Percentiles rank a stretch among this genome's conserved stretches.
Conservation (phyloP, 169 alveolate species). For the Plasmodium vivax region DNA sequence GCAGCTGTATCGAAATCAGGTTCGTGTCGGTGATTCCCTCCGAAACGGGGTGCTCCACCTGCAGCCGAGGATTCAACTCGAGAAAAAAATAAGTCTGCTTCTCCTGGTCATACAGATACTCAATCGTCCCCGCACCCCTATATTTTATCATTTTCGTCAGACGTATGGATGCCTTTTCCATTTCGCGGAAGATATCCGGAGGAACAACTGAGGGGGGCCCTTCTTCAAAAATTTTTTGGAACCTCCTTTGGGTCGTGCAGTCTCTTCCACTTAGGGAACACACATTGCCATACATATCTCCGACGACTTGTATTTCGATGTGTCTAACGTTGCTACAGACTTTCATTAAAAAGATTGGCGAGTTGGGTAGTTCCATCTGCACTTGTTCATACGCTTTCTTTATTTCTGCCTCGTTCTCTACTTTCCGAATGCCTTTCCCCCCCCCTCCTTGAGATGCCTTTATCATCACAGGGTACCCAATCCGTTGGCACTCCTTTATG, state of each 20-base stretch:
- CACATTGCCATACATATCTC: constrained; percentile 91
- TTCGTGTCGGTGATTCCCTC: constrained; percentile 92
- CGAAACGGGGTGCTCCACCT: constrained; percentile 96
- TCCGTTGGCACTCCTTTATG: constrained; percentile 86
- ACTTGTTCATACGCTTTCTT: constrained; percentile 83
- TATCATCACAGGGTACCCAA: constrained; percentile 96
- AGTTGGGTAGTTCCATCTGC: constrained; percentile 79
- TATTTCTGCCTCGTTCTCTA: constrained; percentile 79
- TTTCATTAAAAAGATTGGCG: constrained; percentile 86
- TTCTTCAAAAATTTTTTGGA: constrained; percentile 94
- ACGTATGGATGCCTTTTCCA: constrained; percentile 92
- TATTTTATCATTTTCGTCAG: constrained; percentile 91
- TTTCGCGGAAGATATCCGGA: constrained; percentile 85
- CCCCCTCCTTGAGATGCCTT: constrained; percentile 98
- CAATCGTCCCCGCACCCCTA: constrained; percentile 94
- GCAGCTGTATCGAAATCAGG: constrained; percentile 88
- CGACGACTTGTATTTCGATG: constrained; percentile 92
- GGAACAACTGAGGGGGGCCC: constrained; percentile 91
- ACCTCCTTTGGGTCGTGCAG: constrained; percentile 94
- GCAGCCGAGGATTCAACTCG: constrained; percentile 91
- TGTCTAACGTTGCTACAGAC: constrained; percentile 88
- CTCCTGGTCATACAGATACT: constrained; percentile 90
- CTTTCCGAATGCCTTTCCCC: constrained; percentile 94
- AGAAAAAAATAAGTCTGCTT: constrained; percentile 87
- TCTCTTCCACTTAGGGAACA: constrained; percentile 92